A percentile compares a stretch with the other conserved stretches of the same genome.
These are phyloP conservation scores for Candida chilensis DNA, from an alignment of 805 yeast species.

Conservation along the genomic window DNA sequence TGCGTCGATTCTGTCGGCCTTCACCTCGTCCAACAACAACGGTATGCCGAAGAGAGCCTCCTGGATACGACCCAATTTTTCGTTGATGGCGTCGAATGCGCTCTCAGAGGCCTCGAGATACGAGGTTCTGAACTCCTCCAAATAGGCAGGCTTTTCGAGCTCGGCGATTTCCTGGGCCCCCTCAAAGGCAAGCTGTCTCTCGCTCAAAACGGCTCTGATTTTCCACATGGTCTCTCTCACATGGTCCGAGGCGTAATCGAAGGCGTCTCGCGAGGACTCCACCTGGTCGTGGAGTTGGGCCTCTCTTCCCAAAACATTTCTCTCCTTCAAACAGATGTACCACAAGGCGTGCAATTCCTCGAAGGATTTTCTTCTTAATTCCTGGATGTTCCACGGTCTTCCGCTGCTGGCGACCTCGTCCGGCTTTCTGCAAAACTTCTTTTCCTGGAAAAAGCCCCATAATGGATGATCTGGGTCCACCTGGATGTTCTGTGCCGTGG, in stretches of 20 bases:
- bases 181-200: slow-evolving; percentile 66
- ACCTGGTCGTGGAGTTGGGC: slow-evolving; percentile 40
- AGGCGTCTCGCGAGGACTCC: slow-evolving; percentile 5
- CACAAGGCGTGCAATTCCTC: slow-evolving; percentile 89
- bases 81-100: slow-evolving; percentile 51
- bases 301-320: slow-evolving; percentile 75
- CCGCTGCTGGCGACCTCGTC: slow-evolving; percentile 47
- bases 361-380: slow-evolving; percentile 82
- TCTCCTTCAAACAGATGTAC: slow-evolving; percentile 79
- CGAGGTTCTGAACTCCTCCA: slow-evolving; percentile 45
- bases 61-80: slow-evolving; percentile 69
- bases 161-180: slow-evolving; percentile 42
- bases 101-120: slow-evolving; percentile 48
- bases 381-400: slow-evolving; percentile 82
- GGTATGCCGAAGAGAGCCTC: slow-evolving; percentile 79
- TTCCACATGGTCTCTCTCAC: slow-evolving; percentile 63
- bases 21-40: slow-evolving; percentile 47
- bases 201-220: slow-evolving; percentile 80
- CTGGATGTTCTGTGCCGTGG: slow-evolving; percentile 63
- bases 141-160: slow-evolving; percentile 33
- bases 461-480: slow-evolving; percentile 85
- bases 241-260: slow-evolving; percentile 17
- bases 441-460: slow-evolving; percentile 80
- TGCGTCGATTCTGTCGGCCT: slow-evolving; percentile 39
- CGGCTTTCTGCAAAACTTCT: slow-evolving; percentile 49